Conservation (phyloP, 805 yeast genomes). For the Clavispora santaluciae region DNA sequence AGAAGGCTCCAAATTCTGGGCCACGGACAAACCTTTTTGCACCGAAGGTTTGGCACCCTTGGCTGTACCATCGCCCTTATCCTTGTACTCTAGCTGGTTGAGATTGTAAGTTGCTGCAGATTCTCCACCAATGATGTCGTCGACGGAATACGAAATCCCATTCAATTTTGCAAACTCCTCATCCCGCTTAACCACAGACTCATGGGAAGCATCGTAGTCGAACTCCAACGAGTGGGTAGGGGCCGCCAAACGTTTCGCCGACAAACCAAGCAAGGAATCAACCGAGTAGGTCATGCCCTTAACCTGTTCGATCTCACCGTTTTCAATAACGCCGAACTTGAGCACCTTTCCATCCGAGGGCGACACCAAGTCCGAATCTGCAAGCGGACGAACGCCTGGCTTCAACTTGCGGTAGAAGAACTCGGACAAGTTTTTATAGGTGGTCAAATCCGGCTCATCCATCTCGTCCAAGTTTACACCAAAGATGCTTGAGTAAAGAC, state of each 20-base stretch:
- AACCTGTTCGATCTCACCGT: slow-evolving; percentile 92
- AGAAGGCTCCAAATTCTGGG: slow-evolving; percentile 36
- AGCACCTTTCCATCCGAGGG: slow-evolving; percentile 93
- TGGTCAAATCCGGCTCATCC: slow-evolving; percentile 70
- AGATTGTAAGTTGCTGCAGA: slow-evolving; percentile 39
- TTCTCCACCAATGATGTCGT: slow-evolving; percentile 61
- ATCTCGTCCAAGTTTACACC: slow-evolving; percentile 90
- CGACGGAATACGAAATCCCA: slow-evolving; percentile 67
- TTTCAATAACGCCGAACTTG: slow-evolving; percentile 73
- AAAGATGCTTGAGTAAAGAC: slow-evolving; percentile 70
- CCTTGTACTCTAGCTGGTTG: slow-evolving; percentile 46
- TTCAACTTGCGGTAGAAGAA: slow-evolving; percentile 81
- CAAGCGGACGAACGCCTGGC: slow-evolving; percentile 75
- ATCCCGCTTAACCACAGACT: slow-evolving; percentile 46
- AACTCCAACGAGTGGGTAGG: slow-evolving; percentile 49
- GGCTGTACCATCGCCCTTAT: slow-evolving; percentile 64
- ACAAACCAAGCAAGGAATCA: slow-evolving; percentile 77
- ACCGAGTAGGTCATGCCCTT: slow-evolving; percentile 93
- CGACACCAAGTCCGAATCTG: slow-evolving; percentile 63
- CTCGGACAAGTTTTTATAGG: slow-evolving; percentile 79
- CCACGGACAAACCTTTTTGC: slow-evolving; percentile 34
- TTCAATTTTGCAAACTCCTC: slow-evolving; percentile 73
- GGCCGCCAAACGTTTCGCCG: slow-evolving; percentile 45
- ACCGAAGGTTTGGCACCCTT: slow-evolving; percentile 27
- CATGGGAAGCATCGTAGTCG: slow-evolving; percentile 36